These are phyloP conservation scores for Diacronema lutheri DNA, from an alignment of 78 protist genomes.

Conservation along the genomic window DNA sequence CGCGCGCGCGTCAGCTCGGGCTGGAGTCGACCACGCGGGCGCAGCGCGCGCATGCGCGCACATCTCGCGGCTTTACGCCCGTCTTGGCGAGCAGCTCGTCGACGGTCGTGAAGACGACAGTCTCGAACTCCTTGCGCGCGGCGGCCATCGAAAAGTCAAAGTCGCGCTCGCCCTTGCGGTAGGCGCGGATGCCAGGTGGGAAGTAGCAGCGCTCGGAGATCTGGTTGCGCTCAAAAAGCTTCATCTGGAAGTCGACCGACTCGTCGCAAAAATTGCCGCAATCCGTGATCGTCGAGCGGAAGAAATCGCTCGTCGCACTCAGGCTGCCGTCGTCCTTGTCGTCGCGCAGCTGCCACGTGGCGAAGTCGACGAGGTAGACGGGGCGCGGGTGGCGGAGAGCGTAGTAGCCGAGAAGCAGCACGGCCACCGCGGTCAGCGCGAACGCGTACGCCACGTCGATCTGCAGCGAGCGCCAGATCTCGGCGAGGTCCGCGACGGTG, in stretches of 20 bases:
- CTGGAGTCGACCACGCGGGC: too few species aligned
- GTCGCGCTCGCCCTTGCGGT: too few species aligned
- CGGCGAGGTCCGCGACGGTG: too few species aligned
- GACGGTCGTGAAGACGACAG: background rate
- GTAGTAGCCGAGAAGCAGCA: background rate
- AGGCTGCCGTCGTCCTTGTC: background rate
- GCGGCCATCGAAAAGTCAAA: background rate
- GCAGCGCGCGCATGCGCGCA: too few species aligned
- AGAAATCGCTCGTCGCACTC: background rate
- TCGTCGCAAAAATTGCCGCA: background rate
- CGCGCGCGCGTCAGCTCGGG: background rate
- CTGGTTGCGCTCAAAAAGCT: background rate
- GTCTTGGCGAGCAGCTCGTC: background rate
- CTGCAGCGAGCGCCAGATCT: too few species aligned
- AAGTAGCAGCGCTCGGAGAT: background rate
- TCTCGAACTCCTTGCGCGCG: background rate
- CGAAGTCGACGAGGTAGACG: background rate
- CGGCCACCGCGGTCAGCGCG: too few species aligned
- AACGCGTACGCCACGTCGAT: too few species aligned
- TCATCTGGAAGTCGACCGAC: constrained; percentile 3
- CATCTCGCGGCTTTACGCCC: background rate
- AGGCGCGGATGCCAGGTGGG: background rate
- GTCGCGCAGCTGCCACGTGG: background rate
- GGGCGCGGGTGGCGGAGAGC: background rate
- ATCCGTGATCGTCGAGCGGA: background rate